phyloP scores from a whole-genome alignment of 2,329 filamentous ascomycete genomes.

The Dothistroma pini region DNA sequence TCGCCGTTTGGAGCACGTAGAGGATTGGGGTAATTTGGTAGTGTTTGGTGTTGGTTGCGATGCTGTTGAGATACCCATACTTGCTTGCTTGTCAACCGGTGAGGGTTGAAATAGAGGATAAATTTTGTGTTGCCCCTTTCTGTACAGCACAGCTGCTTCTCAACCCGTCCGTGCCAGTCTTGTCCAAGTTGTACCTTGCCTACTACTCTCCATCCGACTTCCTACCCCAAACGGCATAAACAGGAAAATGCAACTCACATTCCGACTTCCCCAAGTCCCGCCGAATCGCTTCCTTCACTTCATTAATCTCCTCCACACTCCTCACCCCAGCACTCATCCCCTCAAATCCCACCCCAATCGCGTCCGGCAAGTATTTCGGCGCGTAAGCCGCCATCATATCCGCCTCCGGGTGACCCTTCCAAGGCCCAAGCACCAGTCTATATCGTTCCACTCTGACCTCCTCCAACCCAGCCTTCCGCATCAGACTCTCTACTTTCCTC shows the following conservation, averaged over 20 bases:
- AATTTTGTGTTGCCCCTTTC: neutral
- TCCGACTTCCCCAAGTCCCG: neutral
- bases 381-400: neutral
- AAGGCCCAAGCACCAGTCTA: neutral
- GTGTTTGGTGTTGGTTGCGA: neutral
- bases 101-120: neutral
- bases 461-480: neutral
- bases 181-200: too few relatives aligned
- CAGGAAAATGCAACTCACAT: neutral
- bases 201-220: neutral
- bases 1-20: conserved; percentile 23
- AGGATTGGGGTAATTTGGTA: neutral
- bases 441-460: neutral
- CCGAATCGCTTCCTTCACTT: neutral
- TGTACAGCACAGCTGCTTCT: neutral
- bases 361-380: neutral
- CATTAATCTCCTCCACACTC: neutral
- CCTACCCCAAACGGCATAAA: neutral
- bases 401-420: neutral
- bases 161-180: too few relatives aligned
- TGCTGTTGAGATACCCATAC: neutral
- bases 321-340: neutral
- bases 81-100: neutral
- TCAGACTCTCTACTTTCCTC: neutral
- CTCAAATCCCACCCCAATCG: neutral